These are phyloP conservation scores for Trypanosomatidae sp. DNA, from an alignment of 208 protist species.

Conservation along the genomic window DNA sequence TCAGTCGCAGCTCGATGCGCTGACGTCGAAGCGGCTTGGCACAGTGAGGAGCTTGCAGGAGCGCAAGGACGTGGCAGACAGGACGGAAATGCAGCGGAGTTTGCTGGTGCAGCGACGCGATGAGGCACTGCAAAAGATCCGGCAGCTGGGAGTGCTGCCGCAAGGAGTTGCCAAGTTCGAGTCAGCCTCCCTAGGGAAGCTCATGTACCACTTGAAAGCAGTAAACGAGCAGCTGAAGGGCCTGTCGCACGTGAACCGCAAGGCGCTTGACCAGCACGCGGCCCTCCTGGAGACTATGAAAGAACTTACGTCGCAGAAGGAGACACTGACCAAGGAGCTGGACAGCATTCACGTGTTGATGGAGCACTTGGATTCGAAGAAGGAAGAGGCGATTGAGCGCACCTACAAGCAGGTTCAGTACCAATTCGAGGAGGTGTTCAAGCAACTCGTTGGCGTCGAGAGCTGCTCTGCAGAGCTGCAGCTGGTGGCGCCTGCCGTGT, in stretches of 20 bases:
- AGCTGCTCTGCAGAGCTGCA: conserved; percentile 80
- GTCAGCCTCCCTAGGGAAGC: conserved; percentile 56
- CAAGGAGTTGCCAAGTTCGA: conserved; percentile 32
- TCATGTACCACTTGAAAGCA: conserved; percentile 80
- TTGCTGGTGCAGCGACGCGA: conserved; percentile 83
- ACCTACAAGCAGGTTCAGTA: conserved; percentile 98
- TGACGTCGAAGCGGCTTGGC: conserved; percentile 40
- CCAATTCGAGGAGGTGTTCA: conserved; percentile 97
- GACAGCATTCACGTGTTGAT: conserved; percentile 95
- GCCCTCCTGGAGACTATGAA: conserved; percentile 88
- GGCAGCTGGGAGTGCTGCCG: conserved; percentile 90
- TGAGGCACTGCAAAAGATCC: conserved; percentile 89
- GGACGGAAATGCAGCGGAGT: conserved; percentile 57
- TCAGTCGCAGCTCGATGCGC: conserved; percentile 44
- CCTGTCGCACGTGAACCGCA: conserved; percentile 98
- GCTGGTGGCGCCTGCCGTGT: conserved; percentile 35
- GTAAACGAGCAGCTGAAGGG: conserved; percentile 87
- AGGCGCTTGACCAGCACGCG: conserved; percentile 98
- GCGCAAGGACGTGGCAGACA: conserved; percentile 57
- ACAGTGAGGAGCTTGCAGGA: conserved; percentile 53
- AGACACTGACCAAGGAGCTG: conserved; percentile 78
- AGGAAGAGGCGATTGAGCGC: conserved; percentile 97
- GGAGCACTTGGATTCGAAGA: conserved; percentile 94
- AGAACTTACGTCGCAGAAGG: conserved; percentile 77
- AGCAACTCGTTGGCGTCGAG: conserved; percentile 95